Evolutionary conservation across 2,329 filamentous ascomycete species (phyloP).

Genomic region (Helotiales sp.): DNA sequence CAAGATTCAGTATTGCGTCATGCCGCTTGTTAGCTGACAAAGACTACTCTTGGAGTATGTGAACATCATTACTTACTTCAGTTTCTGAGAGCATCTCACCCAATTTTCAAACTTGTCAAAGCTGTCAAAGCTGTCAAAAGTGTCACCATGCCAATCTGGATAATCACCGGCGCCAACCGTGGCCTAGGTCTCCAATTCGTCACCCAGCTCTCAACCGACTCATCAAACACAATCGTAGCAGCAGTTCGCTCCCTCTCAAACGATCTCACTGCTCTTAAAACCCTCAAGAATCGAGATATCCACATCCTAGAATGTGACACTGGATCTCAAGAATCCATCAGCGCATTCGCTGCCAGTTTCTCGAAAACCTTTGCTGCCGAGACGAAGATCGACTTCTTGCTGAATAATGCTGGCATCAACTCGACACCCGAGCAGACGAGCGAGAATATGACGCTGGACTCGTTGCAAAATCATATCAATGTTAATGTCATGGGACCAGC

Average conservation of each 20-base stretch:
- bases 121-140: neutral
- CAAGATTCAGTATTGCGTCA: no score
- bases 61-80: neutral
- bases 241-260: slow-evolving; percentile 44
- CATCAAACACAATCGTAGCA: slow-evolving; percentile 47
- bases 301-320: slow-evolving; percentile 51
- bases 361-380: slow-evolving; percentile 39
- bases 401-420: slow-evolving; percentile 51
- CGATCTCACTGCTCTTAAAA: slow-evolving; percentile 41
- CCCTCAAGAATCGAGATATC: slow-evolving; percentile 39
- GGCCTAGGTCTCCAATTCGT: slow-evolving; percentile 25
- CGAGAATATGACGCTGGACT: slow-evolving; percentile 46
- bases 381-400: slow-evolving; percentile 48
- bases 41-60: neutral
- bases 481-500: slow-evolving; percentile 55
- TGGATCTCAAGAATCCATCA: slow-evolving; percentile 44
- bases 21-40: neutral
- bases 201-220: slow-evolving; percentile 37
- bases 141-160: slow-evolving; percentile 17
- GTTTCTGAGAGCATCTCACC: neutral
- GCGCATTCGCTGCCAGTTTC: slow-evolving; percentile 44
- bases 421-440: slow-evolving; percentile 45
- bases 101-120: neutral
- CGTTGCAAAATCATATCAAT: slow-evolving; percentile 48
- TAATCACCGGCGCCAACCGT: slow-evolving; percentile 23